These are phyloP conservation scores for Rhizoctonia solani DNA, from an alignment of 1,284 basidiomycete species.

Conservation along the genomic window DNA sequence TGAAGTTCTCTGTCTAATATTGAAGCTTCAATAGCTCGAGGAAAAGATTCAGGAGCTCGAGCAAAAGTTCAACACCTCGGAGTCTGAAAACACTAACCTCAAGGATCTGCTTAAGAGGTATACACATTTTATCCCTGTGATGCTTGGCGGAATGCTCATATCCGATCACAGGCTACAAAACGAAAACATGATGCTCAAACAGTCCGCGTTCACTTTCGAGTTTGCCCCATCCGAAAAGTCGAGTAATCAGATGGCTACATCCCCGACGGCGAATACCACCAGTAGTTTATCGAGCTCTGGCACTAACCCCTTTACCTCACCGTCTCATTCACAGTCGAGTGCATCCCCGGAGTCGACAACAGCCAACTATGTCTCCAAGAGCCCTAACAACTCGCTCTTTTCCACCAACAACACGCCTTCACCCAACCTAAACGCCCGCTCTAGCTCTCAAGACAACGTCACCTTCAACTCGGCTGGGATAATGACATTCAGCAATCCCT, in stretches of 20 bases:
- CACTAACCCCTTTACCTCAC: conserved; percentile 41
- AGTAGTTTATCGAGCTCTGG: conserved; percentile 35
- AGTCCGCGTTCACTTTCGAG: conserved; percentile 70
- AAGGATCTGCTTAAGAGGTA: conserved; percentile 64
- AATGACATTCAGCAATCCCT: conserved; percentile 50
- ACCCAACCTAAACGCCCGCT: conserved; percentile 42
- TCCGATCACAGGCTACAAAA: conserved; percentile 61
- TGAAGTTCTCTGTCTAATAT: conserved; percentile 34
- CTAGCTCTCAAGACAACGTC: conserved; percentile 49
- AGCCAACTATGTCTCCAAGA: conserved; percentile 18
- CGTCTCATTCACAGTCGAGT: conserved; percentile 43
- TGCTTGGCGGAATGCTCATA: not conserved
- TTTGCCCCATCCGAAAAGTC: conserved; percentile 10
- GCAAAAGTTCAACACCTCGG: conserved; percentile 67
- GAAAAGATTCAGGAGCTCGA: conserved; percentile 80
- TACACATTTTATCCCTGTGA: not conserved
- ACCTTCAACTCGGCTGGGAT: conserved; percentile 13
- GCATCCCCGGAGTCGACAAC: conserved; percentile 44
- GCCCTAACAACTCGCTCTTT: conserved; percentile 24
- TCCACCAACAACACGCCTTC: conserved; percentile 36
- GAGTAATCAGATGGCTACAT: conserved; percentile 48
- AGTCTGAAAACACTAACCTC: conserved; percentile 75
- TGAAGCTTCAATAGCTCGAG: conserved; percentile 62
- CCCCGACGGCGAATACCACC: conserved; percentile 46
- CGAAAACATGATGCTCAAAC: conserved; percentile 75